Conservation (phyloP, 2,329 filamentous ascomycete species). For the Pleoardoris graminearum region DNA sequence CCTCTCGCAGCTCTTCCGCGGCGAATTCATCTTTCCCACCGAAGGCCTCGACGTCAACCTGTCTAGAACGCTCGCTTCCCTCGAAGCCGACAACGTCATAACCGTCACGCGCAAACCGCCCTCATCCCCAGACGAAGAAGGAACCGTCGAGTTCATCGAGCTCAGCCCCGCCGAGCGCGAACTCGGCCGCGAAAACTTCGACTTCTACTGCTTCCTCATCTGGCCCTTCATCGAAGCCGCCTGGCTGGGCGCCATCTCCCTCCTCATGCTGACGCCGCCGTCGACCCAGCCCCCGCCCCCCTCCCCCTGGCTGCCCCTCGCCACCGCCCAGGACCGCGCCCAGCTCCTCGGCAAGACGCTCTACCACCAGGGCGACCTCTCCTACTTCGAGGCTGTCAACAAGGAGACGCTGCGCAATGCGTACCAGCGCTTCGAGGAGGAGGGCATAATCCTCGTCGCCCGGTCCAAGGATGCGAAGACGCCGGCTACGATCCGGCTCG, state of each 20-base stretch:
- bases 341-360: conserved; percentile 90
- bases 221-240: conserved; percentile 97
- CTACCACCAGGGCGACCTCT: conserved; percentile 95
- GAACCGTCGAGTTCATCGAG: conserved; percentile 66
- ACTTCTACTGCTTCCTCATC: conserved; percentile 98
- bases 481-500: conserved; percentile 67
- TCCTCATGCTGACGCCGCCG: conserved; percentile 86
- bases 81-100: conserved; percentile 80
- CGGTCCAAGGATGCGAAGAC: conserved; percentile 67
- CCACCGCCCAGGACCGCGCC: conserved; percentile 77
- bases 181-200: conserved; percentile 87
- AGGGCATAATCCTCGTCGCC: conserved; percentile 78
- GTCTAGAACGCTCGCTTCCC: conserved; percentile 72
- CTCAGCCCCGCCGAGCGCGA: conserved; percentile 75
- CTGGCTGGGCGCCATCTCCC: conserved; percentile 86
- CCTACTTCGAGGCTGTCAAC: conserved; percentile 97
- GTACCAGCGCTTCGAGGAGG: conserved; percentile 84
- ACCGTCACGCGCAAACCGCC: conserved; percentile 58
- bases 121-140: conserved; percentile 41
- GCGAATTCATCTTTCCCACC: conserved; percentile 94
- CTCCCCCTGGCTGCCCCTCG: conserved; percentile 75
- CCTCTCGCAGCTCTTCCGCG: conserved; percentile 85
- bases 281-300: conserved; percentile 55
- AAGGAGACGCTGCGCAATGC: conserved; percentile 97
- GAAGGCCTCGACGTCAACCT: conserved; percentile 82